Conservation (phyloP, 352 stramenopile genomes). For the Aphanomyces stellatus region DNA sequence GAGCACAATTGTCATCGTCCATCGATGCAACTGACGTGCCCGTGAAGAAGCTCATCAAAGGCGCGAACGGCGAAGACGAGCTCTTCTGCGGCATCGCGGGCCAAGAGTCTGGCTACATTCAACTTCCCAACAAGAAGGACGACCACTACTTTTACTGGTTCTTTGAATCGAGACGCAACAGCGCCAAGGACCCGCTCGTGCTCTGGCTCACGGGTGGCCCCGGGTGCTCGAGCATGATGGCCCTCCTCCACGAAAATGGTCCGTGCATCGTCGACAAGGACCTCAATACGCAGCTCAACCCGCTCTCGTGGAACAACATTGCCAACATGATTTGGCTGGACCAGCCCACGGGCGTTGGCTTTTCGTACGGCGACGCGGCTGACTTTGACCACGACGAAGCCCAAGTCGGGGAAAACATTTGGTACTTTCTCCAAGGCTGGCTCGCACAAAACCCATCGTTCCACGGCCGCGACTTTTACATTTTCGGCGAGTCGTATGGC, state of each 20-base stretch:
- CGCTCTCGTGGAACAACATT: conserved; percentile 49
- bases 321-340: conserved; percentile 70
- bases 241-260: conserved; percentile 54
- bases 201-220: conserved; percentile 61
- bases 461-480: conserved; percentile 44
- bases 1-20: background rate
- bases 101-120: conserved; percentile 41
- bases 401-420: conserved; percentile 53
- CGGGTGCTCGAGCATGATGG: conserved; percentile 52
- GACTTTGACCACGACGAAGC: conserved; percentile 42
- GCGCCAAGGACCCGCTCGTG: conserved; percentile 38
- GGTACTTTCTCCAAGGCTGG: conserved; percentile 59
- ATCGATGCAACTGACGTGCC: background rate
- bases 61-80: conserved; percentile 14
- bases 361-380: conserved; percentile 33
- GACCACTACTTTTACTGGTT: conserved; percentile 67
- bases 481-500: conserved; percentile 62
- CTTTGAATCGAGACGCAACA: conserved; percentile 33
- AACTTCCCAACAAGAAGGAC: conserved; percentile 44
- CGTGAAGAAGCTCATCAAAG: conserved; percentile 2
- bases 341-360: conserved; percentile 46
- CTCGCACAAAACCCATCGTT: conserved; percentile 45
- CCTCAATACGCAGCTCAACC: conserved; percentile 39
- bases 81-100: conserved; percentile 36
- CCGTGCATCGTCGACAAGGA: conserved; percentile 44